Base-by-base conservation (phyloP, 441 rosid genomes). In the Mallotus japonicus region DNA sequence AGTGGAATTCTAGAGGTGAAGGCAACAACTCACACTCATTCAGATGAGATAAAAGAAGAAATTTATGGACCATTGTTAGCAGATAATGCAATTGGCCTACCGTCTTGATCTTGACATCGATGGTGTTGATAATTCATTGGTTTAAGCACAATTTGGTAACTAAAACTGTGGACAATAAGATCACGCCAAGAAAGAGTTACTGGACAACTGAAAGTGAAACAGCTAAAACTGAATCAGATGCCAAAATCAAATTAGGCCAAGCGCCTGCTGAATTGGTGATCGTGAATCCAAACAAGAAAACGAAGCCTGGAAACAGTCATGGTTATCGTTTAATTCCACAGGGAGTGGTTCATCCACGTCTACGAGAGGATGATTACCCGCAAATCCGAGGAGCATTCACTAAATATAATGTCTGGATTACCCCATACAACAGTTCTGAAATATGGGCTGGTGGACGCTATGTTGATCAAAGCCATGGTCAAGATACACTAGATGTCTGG, bases 51-150 rank as follows among this genome's bases (percentile, higher is more conserved):
- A 32, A 67, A 76, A 5, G 90, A 80, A 10, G 90, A 88, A 46
- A 72, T 73, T 7, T 83, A 83, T 28, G 91, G 95, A 6, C 80
- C 88, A 44, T 75, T 88, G 19, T 50, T 90, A 32, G 88, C 84
- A 24, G 90, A 88, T 56, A 85, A 87, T 37, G 77, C 86, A 4
- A 58, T 62, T 90, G 12, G 75, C 76, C 63, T 87, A 74, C 69
- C 81, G 85, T 73, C 86, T 90, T 44, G 93, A 88, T 74, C 86
- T 90, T 2, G 95, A 90, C 73, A 80, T 90, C 15, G 90, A 88
- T n/a, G 91, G 92, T 17, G 67, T 76, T 32, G 59, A 78, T 8
- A 90, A 90, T 66, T 88, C 90, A 0, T 88, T 90, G 40, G 78
- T 84, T 84, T n/a, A 87, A 87, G 70, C 74, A 73, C 19, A 74